Evolutionary conservation across 78 protist genomes (phyloP).

Genomic region (Dictyostelium citrinum): DNA sequence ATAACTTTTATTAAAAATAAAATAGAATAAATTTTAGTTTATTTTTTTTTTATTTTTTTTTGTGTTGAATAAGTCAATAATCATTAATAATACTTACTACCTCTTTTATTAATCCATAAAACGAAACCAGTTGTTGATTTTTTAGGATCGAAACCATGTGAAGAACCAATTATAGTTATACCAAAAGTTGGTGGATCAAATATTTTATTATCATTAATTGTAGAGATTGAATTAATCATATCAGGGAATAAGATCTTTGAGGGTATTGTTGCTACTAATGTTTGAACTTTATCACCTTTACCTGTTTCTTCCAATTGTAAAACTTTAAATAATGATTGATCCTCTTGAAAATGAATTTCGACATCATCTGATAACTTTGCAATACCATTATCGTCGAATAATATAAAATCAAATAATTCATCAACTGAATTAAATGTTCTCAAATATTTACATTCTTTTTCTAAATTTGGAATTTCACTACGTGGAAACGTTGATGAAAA

Average conservation of each 20-base stretch:
- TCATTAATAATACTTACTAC: conserved; percentile 61
- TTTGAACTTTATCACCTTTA: background rate
- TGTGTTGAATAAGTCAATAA: background rate
- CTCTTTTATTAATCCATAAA: conserved; percentile 82
- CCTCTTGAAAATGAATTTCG: conserved; percentile 28
- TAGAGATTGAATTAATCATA: conserved; percentile 17
- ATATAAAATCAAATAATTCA: conserved; percentile 55
- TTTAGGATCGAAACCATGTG: conserved; percentile 82
- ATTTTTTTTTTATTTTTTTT: background rate
- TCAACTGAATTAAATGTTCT: conserved; percentile 60
- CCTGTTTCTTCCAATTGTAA: background rate
- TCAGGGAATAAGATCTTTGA: conserved; percentile 54
- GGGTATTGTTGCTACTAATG: conserved; percentile 13
- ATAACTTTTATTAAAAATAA: too few relatives aligned
- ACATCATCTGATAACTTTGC: conserved; percentile 38
- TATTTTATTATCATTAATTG: conserved; percentile 25
- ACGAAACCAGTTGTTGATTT: conserved; percentile 87
- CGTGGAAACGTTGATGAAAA: conserved; percentile 12
- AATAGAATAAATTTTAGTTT: too few relatives aligned
- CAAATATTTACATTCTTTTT: conserved; percentile 57
- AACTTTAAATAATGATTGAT: conserved; percentile 29
- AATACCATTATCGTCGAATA: conserved; percentile 55
- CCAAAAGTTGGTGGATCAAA: conserved; percentile 87
- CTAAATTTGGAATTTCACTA: conserved; percentile 56
- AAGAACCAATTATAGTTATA: conserved; percentile 81